A percentile compares a stretch with the other conserved stretches of the same genome.
These are phyloP conservation scores for Kwoniella newhampshirensis DNA, from an alignment of 768 basidiomycete genomes.

Conservation along the genomic window DNA sequence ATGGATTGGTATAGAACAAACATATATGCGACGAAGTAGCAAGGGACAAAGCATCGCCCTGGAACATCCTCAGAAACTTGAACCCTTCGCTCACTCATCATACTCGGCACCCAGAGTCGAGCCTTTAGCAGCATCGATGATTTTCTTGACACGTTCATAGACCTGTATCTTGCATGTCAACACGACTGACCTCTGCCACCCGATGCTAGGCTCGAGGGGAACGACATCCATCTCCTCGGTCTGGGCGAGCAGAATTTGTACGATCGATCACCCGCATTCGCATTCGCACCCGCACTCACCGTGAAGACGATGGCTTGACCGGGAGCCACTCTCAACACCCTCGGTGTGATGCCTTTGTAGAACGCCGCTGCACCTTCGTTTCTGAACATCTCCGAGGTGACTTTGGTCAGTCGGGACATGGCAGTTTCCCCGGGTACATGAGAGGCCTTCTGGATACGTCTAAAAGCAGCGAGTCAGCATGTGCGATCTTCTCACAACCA, in stretches of 20 bases:
- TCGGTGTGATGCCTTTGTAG: constrained; percentile 97
- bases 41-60: no score
- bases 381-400: constrained; percentile 90
- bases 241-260: no score
- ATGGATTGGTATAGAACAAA: no score
- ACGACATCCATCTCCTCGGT: no score
- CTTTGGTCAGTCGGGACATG: constrained; percentile 71
- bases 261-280: constrained; percentile 8
- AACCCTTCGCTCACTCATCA: constrained; percentile 20
- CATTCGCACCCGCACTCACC: constrained; percentile 52
- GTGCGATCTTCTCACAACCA: neutral
- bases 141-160: constrained; percentile 78
- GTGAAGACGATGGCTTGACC: constrained; percentile 93
- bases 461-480: neutral
- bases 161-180: no score
- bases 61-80: no score
- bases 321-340: constrained; percentile 92
- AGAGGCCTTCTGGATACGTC: constrained; percentile 81
- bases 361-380: constrained; percentile 85
- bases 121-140: constrained; percentile 66
- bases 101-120: constrained; percentile 27
- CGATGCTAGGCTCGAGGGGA: no score
- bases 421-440: constrained; percentile 73
- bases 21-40: no score
- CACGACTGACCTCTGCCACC: no score